Evolutionary conservation across 2,329 filamentous ascomycete species (phyloP).

Genomic region (Beauveria brongniartii): DNA sequence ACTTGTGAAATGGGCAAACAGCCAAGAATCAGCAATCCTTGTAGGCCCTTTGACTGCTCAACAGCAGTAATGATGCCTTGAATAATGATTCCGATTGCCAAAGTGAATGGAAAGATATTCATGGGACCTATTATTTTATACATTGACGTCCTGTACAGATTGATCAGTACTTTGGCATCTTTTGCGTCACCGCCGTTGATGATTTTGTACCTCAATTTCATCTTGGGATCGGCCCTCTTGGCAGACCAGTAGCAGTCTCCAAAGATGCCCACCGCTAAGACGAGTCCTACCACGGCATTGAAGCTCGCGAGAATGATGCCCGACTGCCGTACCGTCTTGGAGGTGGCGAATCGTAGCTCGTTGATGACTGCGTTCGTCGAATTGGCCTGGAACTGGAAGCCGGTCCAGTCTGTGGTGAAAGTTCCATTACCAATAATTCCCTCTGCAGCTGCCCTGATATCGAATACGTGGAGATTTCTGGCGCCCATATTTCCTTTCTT

Average conservation of each 20-base stretch:
- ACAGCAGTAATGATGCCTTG: conserved; percentile 51
- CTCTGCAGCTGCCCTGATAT: not conserved
- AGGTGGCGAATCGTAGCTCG: conserved; percentile 42
- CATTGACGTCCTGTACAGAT: conserved; percentile 24
- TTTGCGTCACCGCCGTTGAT: not conserved
- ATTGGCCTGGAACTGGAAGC: conserved; percentile 29
- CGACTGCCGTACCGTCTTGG: conserved; percentile 52
- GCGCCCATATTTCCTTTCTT: not conserved
- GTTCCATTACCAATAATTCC: conserved; percentile 4
- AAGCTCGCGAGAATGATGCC: conserved; percentile 54
- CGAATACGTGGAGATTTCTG: not conserved
- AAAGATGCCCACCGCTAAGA: conserved; percentile 47
- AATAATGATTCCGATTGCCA: conserved; percentile 48
- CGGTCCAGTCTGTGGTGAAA: conserved; percentile 13
- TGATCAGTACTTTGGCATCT: not conserved
- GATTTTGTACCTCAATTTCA: conserved; percentile 32
- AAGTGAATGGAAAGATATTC: conserved; percentile 46
- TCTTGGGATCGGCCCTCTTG: conserved; percentile 32
- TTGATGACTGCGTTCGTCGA: conserved; percentile 39
- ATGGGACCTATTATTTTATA: conserved; percentile 37
- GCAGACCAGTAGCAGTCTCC: conserved; percentile 44
- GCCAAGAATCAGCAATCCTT: conserved; percentile 40
- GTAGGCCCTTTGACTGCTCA: conserved; percentile 47
- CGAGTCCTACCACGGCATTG: conserved; percentile 50
- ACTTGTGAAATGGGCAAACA: conserved; percentile 48